phyloP scores from a whole-genome alignment of 1,284 basidiomycete genomes.

The Pseudozyma sp. region DNA sequence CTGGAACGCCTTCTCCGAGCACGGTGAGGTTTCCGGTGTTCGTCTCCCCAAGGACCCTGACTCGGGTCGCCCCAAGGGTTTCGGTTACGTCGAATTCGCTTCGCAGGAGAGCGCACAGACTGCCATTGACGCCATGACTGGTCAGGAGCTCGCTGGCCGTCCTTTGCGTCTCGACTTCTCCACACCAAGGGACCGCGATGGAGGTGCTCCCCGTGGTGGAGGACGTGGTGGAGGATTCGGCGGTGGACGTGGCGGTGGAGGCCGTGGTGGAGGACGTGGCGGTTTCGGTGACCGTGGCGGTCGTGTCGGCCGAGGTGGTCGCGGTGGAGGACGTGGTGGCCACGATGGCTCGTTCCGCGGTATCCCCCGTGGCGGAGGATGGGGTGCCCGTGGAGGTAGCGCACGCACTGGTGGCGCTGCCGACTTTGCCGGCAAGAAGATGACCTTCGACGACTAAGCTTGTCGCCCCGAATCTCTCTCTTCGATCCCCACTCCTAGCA shows the following conservation, averaged over 20 bases:
- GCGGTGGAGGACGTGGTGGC: slow-evolving; percentile 77
- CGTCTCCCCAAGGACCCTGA: slow-evolving; percentile 94
- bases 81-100: slow-evolving; percentile 95
- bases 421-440: slow-evolving; percentile 82
- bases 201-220: slow-evolving; percentile 73
- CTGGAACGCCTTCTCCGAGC: slow-evolving; percentile 92
- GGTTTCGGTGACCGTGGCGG: slow-evolving; percentile 11
- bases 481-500: not conserved
- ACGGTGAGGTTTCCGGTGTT: slow-evolving; percentile 88
- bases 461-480: not conserved
- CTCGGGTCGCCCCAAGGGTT: slow-evolving; percentile 90
- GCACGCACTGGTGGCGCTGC: slow-evolving; percentile 81
- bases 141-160: slow-evolving; percentile 85
- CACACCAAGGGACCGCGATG: slow-evolving; percentile 78
- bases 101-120: slow-evolving; percentile 83
- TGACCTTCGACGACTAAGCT: slow-evolving; percentile 76
- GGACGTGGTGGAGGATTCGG: slow-evolving; percentile 72
- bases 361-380: slow-evolving; percentile 69
- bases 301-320: slow-evolving; percentile 58
- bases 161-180: slow-evolving; percentile 88
- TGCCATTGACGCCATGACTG: slow-evolving; percentile 78
- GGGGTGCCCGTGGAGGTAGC: slow-evolving; percentile 52
- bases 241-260: slow-evolving; percentile 70
- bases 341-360: slow-evolving; percentile 72
- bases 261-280: slow-evolving; percentile 59